These are phyloP conservation scores for Onygenales sp. DNA, from an alignment of 2,329 filamentous ascomycete species.

Conservation along the genomic window DNA sequence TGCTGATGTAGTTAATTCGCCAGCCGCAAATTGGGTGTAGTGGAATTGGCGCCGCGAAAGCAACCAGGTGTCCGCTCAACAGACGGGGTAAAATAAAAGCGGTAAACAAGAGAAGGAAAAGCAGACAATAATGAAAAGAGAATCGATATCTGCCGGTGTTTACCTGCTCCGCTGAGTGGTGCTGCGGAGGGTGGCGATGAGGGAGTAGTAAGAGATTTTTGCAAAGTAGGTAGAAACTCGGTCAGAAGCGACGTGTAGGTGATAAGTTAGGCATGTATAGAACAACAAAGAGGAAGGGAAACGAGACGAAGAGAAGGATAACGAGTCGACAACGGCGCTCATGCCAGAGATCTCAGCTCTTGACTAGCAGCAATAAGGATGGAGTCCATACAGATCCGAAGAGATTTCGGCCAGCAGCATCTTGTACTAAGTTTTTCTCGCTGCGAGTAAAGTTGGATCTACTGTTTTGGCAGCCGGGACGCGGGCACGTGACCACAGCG, in stretches of 20 bases:
- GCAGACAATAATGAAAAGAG: neutral
- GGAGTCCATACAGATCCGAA: neutral
- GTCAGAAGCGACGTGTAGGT: neutral
- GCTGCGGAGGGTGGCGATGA: neutral
- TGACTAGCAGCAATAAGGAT: neutral
- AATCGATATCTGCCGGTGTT: neutral
- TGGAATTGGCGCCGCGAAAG: neutral
- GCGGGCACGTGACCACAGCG: too few species aligned
- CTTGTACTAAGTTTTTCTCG: too few species aligned
- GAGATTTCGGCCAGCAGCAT: too few species aligned
- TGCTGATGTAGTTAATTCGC: neutral
- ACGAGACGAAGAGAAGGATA: neutral
- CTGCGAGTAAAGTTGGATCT: too few species aligned
- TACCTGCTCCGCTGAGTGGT: neutral
- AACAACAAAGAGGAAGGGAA: neutral
- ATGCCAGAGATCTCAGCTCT: neutral
- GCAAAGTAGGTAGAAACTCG: constrained; percentile 1
- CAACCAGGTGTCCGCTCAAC: constrained; percentile 1
- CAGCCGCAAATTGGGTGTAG: neutral
- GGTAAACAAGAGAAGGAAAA: neutral
- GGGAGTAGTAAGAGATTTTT: constrained; percentile 2
- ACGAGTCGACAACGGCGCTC: neutral
- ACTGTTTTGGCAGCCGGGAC: too few species aligned
- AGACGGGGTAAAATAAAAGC: neutral
- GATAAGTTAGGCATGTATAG: neutral